Percentiles rank a stretch among this genome's conserved stretches.
Evolutionary conservation across 257 asterid genomes (phyloP).

Genomic region (Eustoma russellianum): DNA sequence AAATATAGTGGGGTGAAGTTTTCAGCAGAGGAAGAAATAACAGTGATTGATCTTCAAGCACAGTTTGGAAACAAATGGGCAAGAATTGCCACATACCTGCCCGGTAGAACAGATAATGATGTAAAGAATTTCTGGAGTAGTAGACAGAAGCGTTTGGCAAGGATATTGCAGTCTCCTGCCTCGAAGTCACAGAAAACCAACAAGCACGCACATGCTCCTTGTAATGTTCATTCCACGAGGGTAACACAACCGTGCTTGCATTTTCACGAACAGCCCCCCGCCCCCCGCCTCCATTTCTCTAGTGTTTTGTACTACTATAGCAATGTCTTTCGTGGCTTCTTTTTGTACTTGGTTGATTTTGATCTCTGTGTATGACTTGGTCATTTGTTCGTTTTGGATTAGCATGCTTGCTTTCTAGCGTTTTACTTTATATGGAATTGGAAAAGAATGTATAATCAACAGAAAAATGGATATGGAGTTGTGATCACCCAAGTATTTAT

Average conservation of each 20-base stretch:
- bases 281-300: not conserved
- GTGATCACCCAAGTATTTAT: no score
- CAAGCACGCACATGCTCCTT: constrained; percentile 17
- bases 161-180: constrained; percentile 33
- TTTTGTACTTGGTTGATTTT: not conserved
- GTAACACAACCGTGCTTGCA: constrained; percentile 21
- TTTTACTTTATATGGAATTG: no score
- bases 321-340: not conserved
- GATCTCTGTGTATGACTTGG: not conserved
- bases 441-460: no score
- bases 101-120: constrained; percentile 84
- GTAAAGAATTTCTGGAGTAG: constrained; percentile 92
- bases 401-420: not conserved
- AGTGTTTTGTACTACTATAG: not conserved
- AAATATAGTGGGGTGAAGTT: constrained; percentile 69
- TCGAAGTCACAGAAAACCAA: constrained; percentile 23
- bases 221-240: constrained; percentile 22
- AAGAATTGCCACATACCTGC: constrained; percentile 60
- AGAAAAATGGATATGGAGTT: not conserved
- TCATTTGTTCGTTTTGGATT: not conserved
- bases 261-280: not conserved
- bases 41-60: constrained; percentile 64
- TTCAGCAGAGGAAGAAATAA: constrained; percentile 68
- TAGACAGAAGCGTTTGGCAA: constrained; percentile 61
- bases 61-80: no score